Evolutionary conservation across 208 protist species (phyloP).

Genomic region (Leishmania turanica): DNA sequence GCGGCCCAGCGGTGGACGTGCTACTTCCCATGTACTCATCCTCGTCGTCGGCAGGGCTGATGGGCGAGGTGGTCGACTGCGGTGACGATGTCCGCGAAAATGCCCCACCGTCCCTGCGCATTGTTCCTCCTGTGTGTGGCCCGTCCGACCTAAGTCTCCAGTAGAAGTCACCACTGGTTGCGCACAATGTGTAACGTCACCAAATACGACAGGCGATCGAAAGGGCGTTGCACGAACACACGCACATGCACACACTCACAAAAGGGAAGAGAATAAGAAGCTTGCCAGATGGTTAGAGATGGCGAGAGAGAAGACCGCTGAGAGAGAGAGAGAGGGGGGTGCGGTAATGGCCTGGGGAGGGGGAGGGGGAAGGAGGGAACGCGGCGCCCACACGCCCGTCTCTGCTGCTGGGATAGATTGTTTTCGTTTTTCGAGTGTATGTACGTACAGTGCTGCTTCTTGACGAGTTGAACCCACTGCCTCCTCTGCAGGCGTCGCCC

Average conservation of each 20-base stretch:
- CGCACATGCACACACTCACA: too few relatives aligned
- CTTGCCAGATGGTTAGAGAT: neutral
- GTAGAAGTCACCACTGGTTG: neutral
- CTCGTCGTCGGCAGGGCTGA: slow-evolving; percentile 38
- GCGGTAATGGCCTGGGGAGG: neutral
- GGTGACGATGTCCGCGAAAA: slow-evolving; percentile 16
- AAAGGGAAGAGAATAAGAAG: neutral
- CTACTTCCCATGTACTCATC: slow-evolving; percentile 70
- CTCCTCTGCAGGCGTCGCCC: neutral
- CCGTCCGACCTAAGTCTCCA: neutral
- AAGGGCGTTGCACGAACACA: neutral
- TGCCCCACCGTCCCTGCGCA: slow-evolving; percentile 15
- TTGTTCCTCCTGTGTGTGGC: neutral
- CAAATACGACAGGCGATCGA: slow-evolving; percentile 6
- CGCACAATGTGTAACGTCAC: neutral
- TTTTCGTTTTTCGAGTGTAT: neutral
- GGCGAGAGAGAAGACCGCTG: neutral
- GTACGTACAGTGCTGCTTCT: neutral
- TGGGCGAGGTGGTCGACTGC: slow-evolving; percentile 23
- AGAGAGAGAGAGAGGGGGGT: neutral
- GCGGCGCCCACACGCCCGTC: neutral
- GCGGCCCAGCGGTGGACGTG: slow-evolving; percentile 82
- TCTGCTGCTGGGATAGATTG: neutral
- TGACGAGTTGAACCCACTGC: neutral
- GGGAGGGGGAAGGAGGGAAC: neutral